Base-by-base conservation (phyloP, 306 rosid species). In the Vachellia pachyceras region DNA sequence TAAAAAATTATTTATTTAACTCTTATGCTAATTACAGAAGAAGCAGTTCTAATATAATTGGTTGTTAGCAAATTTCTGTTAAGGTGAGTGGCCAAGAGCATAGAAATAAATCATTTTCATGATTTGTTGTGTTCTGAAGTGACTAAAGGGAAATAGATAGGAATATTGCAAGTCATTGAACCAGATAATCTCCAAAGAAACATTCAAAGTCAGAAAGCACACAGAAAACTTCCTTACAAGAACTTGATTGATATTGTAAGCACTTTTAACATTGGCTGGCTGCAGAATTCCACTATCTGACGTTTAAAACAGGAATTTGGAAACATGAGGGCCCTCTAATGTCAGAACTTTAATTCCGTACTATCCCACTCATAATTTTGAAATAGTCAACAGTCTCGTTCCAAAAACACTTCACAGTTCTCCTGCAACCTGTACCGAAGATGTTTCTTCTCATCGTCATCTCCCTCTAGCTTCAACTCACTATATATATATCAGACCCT, bases 171-270 rank as follows among this genome's bases (percentile, higher is more conserved):
- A 35, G 77, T 29, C 33, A 11, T 72, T 54, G 77, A 33, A 9
- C 10, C n/a, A 46, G 54, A 54, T 52, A 68, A 25, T 14, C 10
- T 5, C 23, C 35, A 58, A 14, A 63, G 25, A 50, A 13, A 37
- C 79, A 20, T 71, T 77, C 79, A 72, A 77, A 72, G 65, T 10
- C 50, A 33, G 76, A 50, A 23, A 42, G 18, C n/a, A 50, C 13
- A 6, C 6, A 29, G 64, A 79, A 82, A 83, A 83, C 25, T 77
- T 77, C 82, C 49, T 54, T 18, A 64, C 36, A 77, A 61, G 57
- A 36, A 47, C 36, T 58, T 23, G 15, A 58, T 23, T 22, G 64
- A 57, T 3, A 29, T n/a, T 18, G 7, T 7, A 29, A 29, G 33
- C 25, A 54, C 60, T 54, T 54, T n/a, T n/a, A n/a, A n/a, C n/a